Conservation (phyloP, 805 yeast species). For the Helenozyma rhizophorensis region DNA sequence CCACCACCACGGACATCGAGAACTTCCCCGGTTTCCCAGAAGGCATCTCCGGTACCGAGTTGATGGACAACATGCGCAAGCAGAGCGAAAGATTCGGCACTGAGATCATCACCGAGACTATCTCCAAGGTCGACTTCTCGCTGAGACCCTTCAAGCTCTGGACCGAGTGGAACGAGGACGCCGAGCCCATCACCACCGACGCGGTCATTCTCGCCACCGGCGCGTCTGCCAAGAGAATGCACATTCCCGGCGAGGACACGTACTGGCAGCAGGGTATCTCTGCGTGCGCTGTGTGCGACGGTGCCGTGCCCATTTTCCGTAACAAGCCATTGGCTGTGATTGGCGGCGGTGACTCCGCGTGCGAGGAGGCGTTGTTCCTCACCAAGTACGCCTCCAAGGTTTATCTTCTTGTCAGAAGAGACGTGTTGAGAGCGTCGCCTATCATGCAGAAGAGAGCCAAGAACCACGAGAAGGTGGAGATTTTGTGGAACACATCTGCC, state of each 20-base stretch:
- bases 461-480: conserved; percentile 83
- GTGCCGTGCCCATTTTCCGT: conserved; percentile 98
- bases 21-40: conserved; percentile 99
- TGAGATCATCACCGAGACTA: conserved; percentile 90
- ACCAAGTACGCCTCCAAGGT: conserved; percentile 98
- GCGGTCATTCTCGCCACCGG: conserved; percentile 95
- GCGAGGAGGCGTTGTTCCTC: conserved; percentile 96
- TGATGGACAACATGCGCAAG: conserved; percentile 91
- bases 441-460: conserved; percentile 95
- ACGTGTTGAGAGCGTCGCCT: conserved; percentile 87
- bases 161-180: conserved; percentile 94
- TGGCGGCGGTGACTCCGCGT: conserved; percentile 99
- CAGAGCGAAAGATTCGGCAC: conserved; percentile 91
- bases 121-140: conserved; percentile 86
- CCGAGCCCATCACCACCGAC: conserved; percentile 87
- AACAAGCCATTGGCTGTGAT: conserved; percentile 95
- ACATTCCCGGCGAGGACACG: conserved; percentile 91
- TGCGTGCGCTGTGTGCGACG: conserved; percentile 99
- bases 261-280: conserved; percentile 99
- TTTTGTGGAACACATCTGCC: conserved; percentile 81
- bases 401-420: conserved; percentile 88
- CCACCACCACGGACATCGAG: conserved; percentile 98
- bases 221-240: conserved; percentile 94
- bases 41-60: conserved; percentile 79
- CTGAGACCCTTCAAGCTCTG: conserved; percentile 91